Percentiles rank a stretch among this genome's conserved stretches.
phyloP scores from a whole-genome alignment of 495 filamentous ascomycete genomes.

The Penicillium taxi region DNA sequence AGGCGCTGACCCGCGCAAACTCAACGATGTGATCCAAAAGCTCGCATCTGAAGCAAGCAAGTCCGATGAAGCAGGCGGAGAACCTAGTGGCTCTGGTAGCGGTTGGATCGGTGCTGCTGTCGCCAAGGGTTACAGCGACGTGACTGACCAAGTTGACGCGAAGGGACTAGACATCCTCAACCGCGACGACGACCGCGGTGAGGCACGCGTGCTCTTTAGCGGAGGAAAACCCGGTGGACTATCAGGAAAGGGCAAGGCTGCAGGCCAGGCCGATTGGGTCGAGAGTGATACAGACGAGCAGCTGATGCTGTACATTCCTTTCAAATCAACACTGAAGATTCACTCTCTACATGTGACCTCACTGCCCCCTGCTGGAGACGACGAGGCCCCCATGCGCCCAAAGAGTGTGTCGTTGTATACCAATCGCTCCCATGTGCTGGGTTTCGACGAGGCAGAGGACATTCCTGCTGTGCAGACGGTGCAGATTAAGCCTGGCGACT shows the following conservation, averaged over 20 bases:
- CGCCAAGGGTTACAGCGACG: conserved; percentile 73
- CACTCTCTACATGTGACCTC: conserved; percentile 89
- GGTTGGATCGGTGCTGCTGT: conserved; percentile 67
- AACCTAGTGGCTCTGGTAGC: conserved; percentile 25
- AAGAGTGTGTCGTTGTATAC: conserved; percentile 74
- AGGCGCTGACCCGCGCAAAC: conserved; percentile 63
- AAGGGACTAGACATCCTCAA: conserved; percentile 84
- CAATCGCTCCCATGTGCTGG: conserved; percentile 80
- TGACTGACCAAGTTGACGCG: conserved; percentile 72
- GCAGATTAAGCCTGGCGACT: conserved; percentile 63
- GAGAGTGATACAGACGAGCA: conserved; percentile 99
- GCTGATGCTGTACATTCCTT: conserved; percentile 87
- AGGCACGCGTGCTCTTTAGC: conserved; percentile 66
- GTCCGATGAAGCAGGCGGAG: conserved; percentile 39
- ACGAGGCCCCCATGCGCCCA: conserved; percentile 77
- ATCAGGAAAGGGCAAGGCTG: conserved; percentile 43
- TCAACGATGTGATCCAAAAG: conserved; percentile 62
- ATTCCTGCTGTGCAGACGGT: conserved; percentile 69
- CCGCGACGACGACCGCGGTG: conserved; percentile 60
- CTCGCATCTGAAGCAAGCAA: conserved; percentile 62
- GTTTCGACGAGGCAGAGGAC: conserved; percentile 93
- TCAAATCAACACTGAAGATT: conserved; percentile 81
- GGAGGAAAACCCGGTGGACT: conserved; percentile 57
- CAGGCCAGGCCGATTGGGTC: conserved; percentile 69
- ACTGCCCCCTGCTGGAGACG: conserved; percentile 56